A percentile compares a stretch with the other conserved stretches of the same genome.
phyloP scores from a whole-genome alignment of 2,329 filamentous ascomycete species.

The Curvularia spicifera region DNA sequence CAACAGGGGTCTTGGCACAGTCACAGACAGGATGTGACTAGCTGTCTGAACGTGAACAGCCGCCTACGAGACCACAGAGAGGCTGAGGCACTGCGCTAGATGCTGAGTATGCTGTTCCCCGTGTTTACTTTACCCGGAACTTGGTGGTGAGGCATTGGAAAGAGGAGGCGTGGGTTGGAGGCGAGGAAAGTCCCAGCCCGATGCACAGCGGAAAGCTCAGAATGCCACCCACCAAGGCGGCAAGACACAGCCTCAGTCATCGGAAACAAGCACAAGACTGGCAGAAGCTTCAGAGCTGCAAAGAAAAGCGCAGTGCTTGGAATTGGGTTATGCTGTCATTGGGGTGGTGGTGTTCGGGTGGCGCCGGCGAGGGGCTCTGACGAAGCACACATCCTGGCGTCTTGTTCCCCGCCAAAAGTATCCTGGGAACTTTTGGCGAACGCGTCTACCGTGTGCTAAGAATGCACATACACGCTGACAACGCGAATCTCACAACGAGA shows the following conservation, averaged over 20 bases:
- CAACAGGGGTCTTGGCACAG: neutral
- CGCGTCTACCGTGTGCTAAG: neutral
- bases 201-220: neutral
- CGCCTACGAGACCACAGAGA: neutral
- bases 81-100: neutral
- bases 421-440: neutral
- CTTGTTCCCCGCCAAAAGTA: conserved; percentile 1
- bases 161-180: neutral
- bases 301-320: neutral
- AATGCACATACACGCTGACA: neutral
- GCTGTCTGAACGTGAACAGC: neutral
- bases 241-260: neutral
- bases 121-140: neutral
- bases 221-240: neutral
- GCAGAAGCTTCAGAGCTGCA: neutral
- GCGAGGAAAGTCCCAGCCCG: neutral
- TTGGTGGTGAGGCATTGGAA: neutral
- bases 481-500: neutral
- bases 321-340: neutral
- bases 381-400: neutral
- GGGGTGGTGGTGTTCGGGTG: neutral
- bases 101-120: neutral
- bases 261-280: neutral
- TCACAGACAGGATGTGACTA: neutral
- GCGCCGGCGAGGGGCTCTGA: conserved; percentile 3